phyloP scores from a whole-genome alignment of 768 basidiomycete species.

The Suillus ampliporus region DNA sequence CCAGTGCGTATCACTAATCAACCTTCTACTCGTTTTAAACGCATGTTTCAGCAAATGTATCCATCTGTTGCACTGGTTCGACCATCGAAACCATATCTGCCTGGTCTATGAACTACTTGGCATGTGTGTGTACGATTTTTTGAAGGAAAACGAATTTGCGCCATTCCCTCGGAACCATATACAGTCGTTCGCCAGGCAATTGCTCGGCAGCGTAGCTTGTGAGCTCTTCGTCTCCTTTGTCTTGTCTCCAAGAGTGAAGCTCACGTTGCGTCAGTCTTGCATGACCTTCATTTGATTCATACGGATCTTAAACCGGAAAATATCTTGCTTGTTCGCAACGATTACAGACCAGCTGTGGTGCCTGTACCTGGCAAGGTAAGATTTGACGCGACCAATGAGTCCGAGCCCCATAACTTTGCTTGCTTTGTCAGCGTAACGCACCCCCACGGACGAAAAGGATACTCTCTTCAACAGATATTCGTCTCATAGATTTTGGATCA shows the following conservation, averaged over 20 bases:
- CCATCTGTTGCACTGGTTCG: constrained; percentile 92
- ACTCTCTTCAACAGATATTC: constrained; percentile 87
- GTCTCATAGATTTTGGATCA: constrained; percentile 97
- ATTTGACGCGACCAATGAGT: constrained; percentile 11
- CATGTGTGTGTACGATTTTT: constrained; percentile 98
- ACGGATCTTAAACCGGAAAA: constrained; percentile 99
- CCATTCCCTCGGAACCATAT: constrained; percentile 97
- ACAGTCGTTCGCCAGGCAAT: constrained; percentile 91
- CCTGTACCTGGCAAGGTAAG: constrained; percentile 70
- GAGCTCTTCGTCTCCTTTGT: constrained; percentile 41
- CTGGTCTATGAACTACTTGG: constrained; percentile 94
- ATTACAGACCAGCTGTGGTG: constrained; percentile 66
- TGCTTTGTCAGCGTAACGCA: constrained; percentile 58
- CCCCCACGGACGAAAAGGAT: constrained; percentile 76
- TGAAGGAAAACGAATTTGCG: constrained; percentile 96
- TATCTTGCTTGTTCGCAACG: constrained; percentile 90
- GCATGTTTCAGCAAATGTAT: constrained; percentile 85
- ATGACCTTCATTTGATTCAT: constrained; percentile 90
- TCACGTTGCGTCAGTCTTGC: constrained; percentile 67
- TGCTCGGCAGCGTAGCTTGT: constrained; percentile 95
- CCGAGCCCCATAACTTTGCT: constrained; percentile 20
- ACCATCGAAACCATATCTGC: constrained; percentile 97
- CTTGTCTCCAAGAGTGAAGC: not conserved
- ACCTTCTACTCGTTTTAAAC: constrained; percentile 14
- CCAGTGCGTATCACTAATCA: constrained; percentile 64